Conservation (phyloP, 768 basidiomycete species). For the Sporobolomyces roseus region DNA sequence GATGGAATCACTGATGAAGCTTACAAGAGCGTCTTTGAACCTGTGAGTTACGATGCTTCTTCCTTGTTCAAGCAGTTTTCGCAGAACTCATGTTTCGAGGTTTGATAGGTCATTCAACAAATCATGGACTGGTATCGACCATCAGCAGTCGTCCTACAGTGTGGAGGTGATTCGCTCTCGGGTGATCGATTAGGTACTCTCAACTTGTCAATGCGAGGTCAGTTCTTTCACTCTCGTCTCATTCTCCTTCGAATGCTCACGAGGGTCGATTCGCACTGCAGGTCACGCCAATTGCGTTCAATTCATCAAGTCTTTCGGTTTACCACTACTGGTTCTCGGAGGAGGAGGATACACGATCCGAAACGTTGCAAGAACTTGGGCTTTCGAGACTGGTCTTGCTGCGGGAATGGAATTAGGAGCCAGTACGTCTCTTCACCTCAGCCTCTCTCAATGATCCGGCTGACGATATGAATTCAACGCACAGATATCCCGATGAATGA, state of each 20-base stretch:
- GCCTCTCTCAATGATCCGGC: neutral
- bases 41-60: constrained; percentile 57
- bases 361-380: constrained; percentile 94
- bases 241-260: too few species aligned
- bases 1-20: constrained; percentile 94
- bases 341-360: constrained; percentile 99
- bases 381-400: constrained; percentile 96
- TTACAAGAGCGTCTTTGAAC: constrained; percentile 92
- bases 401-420: constrained; percentile 87
- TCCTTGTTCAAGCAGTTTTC: neutral
- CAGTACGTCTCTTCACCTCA: constrained; percentile 54
- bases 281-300: constrained; percentile 97
- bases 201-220: constrained; percentile 92
- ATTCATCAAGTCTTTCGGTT: constrained; percentile 93
- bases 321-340: constrained; percentile 86
- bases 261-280: too few species aligned
- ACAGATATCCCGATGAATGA: constrained; percentile 95
- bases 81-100: neutral
- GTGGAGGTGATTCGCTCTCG: constrained; percentile 92
- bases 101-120: constrained; percentile 71
- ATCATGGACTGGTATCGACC: constrained; percentile 95
- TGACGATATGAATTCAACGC: neutral
- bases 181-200: constrained; percentile 94
- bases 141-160: constrained; percentile 91
- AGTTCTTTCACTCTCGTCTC: neutral